These are phyloP conservation scores for Dothidotthia symphoricarpi DNA, from an alignment of 2,329 filamentous ascomycete species.

Conservation along the genomic window DNA sequence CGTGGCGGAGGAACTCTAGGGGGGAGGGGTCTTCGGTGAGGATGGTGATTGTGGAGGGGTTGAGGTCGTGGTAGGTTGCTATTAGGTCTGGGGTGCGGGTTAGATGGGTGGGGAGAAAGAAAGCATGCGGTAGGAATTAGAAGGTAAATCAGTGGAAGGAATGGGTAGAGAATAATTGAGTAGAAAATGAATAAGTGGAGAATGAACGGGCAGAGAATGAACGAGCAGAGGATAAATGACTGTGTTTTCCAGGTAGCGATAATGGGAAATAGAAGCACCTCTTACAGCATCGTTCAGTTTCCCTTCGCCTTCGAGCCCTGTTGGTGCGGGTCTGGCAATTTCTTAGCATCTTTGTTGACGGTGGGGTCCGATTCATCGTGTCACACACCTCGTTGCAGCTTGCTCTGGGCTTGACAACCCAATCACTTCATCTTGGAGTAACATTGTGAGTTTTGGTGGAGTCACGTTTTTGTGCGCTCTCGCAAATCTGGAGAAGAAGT, in stretches of 20 bases:
- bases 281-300: constrained; percentile 36
- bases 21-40: constrained; percentile 66
- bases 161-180: too few relatives aligned
- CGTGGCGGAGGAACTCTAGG: constrained; percentile 76
- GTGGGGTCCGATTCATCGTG: background rate
- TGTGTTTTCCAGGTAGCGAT: background rate
- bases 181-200: constrained; percentile 1
- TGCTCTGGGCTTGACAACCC: constrained; percentile 18
- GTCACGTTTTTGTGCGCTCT: background rate
- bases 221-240: background rate
- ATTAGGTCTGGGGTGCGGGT: constrained; percentile 50
- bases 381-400: constrained; percentile 18
- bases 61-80: constrained; percentile 71
- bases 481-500: constrained; percentile 8
- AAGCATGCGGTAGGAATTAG: background rate
- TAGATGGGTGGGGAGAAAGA: background rate
- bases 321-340: constrained; percentile 28
- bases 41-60: constrained; percentile 59
- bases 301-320: constrained; percentile 23
- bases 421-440: constrained; percentile 17
- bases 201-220: background rate
- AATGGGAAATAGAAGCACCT: constrained; percentile 30
- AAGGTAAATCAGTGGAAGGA: too few relatives aligned
- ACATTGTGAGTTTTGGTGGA: constrained; percentile 9
- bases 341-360: constrained; percentile 1